Evolutionary conservation across 495 filamentous ascomycete species (phyloP).

Genomic region (Penicillium arizonense): DNA sequence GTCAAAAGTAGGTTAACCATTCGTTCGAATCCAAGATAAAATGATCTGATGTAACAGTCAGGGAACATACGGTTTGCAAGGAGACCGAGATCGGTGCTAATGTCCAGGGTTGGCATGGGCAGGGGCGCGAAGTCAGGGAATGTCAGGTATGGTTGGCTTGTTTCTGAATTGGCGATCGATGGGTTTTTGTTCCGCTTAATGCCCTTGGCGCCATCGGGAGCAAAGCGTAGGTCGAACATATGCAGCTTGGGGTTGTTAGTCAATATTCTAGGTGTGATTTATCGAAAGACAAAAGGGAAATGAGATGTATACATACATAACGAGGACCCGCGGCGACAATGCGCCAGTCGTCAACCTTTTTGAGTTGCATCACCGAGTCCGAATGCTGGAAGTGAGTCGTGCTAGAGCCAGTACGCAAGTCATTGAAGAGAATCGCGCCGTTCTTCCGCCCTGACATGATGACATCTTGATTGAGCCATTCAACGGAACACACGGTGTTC

Average conservation of each 20-base stretch:
- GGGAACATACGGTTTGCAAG: constrained; percentile 36
- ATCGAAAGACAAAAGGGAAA: background rate
- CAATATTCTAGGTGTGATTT: too few relatives aligned
- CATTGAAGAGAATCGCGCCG: constrained; percentile 37
- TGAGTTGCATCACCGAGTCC: constrained; percentile 35
- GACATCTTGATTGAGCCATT: constrained; percentile 38
- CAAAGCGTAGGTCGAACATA: constrained; percentile 47
- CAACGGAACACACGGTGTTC: constrained; percentile 31
- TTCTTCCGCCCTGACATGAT: constrained; percentile 38
- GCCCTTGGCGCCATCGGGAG: constrained; percentile 27
- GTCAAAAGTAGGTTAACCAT: background rate
- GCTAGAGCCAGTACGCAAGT: constrained; percentile 33
- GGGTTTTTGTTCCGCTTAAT: constrained; percentile 18
- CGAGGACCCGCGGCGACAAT: constrained; percentile 35
- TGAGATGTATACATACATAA: constrained; percentile 25
- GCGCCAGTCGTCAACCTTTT: constrained; percentile 35
- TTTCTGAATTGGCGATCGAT: constrained; percentile 17
- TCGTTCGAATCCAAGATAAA: too few relatives aligned
- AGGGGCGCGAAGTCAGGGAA: constrained; percentile 32
- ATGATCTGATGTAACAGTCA: background rate
- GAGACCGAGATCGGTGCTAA: constrained; percentile 37
- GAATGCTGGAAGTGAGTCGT: constrained; percentile 35
- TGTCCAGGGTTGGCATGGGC: constrained; percentile 32
- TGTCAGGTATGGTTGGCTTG: constrained; percentile 35
- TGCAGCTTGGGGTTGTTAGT: constrained; percentile 29